Evolutionary conservation across 257 asterid genomes (phyloP), one percentile per base, ranked within the genome.

Genomic region (Solanum pinnatisectum): DNA sequence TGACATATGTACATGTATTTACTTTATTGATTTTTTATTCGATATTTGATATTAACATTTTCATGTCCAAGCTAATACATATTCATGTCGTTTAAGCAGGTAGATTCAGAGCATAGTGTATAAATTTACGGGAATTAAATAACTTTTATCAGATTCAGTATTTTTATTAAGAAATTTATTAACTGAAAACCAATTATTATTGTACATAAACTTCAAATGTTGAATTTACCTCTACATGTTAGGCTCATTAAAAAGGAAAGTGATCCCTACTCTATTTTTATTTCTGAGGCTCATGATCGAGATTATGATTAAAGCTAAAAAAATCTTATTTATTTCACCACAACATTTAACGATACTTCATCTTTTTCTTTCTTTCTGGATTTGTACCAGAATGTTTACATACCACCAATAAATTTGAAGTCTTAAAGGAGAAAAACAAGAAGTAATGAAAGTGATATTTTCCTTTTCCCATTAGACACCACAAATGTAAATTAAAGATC

Each of bases 401-500:
- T 49, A 11, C 9, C 42, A 81, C 85, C 30, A 81, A 81, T 81
- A 16, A 81, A 81, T 30, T 30, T 32, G 30, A 40, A 40, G 14
- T 40, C 46, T n/a, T 15, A 5, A n/a, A 30, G n/a, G 76, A 60
- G 60, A 39, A 60, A 59, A 60, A 36, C 59, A 35, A 35, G 37
- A 71, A 63, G 12, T 10, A 44, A 67, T 85, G 87, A 85, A 67
- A 85, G 81, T 67, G 81, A 85, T 36, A 85, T 85, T 63, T 39
- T 36, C 81, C 65, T 37, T 85, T 36, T 42, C 32, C n/a, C 30
- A 30, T 49, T 25, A 85, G 81, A 85, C 42, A 67, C 42, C 65
- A 67, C 44, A 65, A 46, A 27, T 40, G 65, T 27, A 67, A 85
- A 67, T 27, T 59, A 67, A 85, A 60, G 76, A 67, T 71, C 67